Base-by-base conservation (phyloP, 1,139 yeast species). In the Suzukiozyma palmioleophila region DNA sequence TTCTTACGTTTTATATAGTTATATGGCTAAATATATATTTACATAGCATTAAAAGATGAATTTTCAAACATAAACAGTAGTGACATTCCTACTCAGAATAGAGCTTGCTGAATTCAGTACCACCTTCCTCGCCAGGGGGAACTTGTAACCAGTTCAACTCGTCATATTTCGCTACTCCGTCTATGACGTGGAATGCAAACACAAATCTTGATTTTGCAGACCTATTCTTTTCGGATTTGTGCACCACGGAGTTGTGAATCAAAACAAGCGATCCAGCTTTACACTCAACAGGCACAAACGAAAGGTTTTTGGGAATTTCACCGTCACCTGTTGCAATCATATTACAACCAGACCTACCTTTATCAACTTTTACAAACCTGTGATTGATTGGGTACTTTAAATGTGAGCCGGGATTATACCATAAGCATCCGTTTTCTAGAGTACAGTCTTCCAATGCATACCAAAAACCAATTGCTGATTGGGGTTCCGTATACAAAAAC, bases 391-490 rank as follows among this genome's bases (percentile, higher is more conserved):
- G 79, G 29, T 69, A 66, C 3, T 61, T 64, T 52, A 74, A 75
- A 53, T 85, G 95, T 2, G 88, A 75, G 0, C 92, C 92, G 0
- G 94, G 90, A n/a, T 77, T 69, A 53, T 74, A 84, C 44, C 79
- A 75, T 25, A 85, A 63, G 44, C 94, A 84, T 0, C 95, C 95
- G 55, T 85, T 85, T 7, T 63, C 64, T 6, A 57, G 47, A 1
- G 83, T 80, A 54, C 94, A 85, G 51, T 84, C 86, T 49, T 85
- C 89, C 47, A 85, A 62, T 0, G 95, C 92, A 52, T 80, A 79
- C 95, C 95, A 85, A 54, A 82, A 85, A 3, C 95, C 95, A 32
- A 84, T 59, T 0, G 92, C 89, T 2, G 79, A 64, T 40, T 75
- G 80, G 1, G 95, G 95, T 24, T 77, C 67, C 0, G 95, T 85